phyloP scores from a whole-genome alignment of 495 filamentous ascomycete genomes.

The Viridothelium virens region DNA sequence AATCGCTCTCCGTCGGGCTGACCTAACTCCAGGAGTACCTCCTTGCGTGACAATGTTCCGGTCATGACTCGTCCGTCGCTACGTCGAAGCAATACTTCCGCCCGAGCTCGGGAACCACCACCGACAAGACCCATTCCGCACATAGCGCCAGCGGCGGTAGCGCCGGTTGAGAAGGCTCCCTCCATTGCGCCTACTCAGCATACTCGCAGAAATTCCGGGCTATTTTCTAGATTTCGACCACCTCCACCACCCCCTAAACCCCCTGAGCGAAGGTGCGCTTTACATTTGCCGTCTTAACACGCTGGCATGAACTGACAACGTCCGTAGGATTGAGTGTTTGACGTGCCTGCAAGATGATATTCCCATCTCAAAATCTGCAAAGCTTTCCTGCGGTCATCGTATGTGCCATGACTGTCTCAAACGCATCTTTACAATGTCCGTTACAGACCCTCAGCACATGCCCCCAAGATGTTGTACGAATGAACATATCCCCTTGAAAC shows the following conservation, averaged over 20 bases:
- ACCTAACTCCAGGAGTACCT: not conserved
- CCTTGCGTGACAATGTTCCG: not conserved
- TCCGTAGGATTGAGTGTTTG: conserved; percentile 47
- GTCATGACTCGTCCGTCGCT: conserved; percentile 8
- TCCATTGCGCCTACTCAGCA: conserved; percentile 8
- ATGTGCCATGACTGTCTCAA: conserved; percentile 71
- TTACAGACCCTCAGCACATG: conserved; percentile 70
- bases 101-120: conserved; percentile 1
- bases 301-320: not conserved
- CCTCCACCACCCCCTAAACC: conserved; percentile 2
- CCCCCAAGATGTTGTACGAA: conserved; percentile 68
- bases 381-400: conserved; percentile 65
- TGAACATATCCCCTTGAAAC: conserved; percentile 62
- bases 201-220: not conserved
- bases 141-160: not conserved
- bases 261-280: conserved; percentile 10
- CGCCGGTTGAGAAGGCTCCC: conserved; percentile 4
- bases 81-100: not conserved
- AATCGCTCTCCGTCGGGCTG: not conserved
- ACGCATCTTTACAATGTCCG: conserved; percentile 61
- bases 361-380: conserved; percentile 51
- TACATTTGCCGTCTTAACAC: not conserved
- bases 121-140: not conserved
- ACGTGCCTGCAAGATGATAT: conserved; percentile 59
- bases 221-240: conserved; percentile 5